Base-by-base conservation (phyloP, 2,329 filamentous ascomycete species). In the Fusarium secorum region DNA sequence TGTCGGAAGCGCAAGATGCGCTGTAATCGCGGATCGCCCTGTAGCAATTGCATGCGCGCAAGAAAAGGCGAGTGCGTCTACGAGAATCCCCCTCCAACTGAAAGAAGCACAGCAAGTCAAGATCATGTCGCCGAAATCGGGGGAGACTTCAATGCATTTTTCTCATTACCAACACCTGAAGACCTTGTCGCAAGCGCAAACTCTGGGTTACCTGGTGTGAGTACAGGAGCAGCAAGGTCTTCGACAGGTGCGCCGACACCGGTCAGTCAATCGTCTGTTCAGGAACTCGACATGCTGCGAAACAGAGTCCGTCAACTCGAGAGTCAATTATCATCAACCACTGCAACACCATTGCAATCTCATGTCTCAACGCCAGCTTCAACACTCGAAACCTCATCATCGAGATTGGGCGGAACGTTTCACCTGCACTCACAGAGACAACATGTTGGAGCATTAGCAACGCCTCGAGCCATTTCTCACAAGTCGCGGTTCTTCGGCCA, bases 401-500 rank as follows among this genome's bases (percentile, higher is more conserved):
- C 83, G 4, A 70, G 75, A 18, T 45, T 87, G 3, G 80, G 79
- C 2, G 85, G 83, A 3, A 82, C 80, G 0, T 83, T 86, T 49
- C 79, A 85, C 85, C 30, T 80, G 83, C 76, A 77, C 18, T 48
- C 49, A 54, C 82, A 86, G 32, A 77, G 71, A 28, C 73, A 75
- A 8, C 51, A 77, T 1, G 72, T 76, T 6, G 78, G 79, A 28
- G 46, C 70, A 0, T 74, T 78, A 5, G 72, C 74, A 0, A 79
- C 84, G 1, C 78, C 77, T 4, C 83, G 83, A 11, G 82, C 82
- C n/a, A 77, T 87, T 13, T 81, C 83, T 24, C 85, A 88, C 66
- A 90, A 90, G 72, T 85, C 84, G 0, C 82, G 87, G 0, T 74
- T 89, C 2, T 87, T 89, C 71, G 88, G 88, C 2, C 84, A 84